Conservation (phyloP, 2,329 filamentous ascomycete species). For the Diaporthe sp. region DNA sequence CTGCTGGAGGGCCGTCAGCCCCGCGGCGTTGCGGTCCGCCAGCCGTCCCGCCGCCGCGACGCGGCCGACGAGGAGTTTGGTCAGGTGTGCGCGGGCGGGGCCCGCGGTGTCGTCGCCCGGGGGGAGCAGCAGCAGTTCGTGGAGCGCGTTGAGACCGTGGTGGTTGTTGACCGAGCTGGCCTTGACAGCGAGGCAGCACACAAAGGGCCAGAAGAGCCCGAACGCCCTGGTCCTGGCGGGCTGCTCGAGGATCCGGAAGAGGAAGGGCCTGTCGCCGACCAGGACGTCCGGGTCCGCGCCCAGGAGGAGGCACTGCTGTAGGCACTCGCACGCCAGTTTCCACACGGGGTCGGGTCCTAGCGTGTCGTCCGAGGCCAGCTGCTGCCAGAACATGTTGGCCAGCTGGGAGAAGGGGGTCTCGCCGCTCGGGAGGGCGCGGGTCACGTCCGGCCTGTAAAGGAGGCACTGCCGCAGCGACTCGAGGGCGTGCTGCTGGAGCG, state of each 20-base stretch:
- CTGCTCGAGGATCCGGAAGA: conserved; percentile 16
- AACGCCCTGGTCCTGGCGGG: conserved; percentile 5
- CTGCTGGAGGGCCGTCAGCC: conserved; percentile 30
- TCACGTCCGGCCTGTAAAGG: not conserved
- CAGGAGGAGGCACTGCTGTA: not conserved
- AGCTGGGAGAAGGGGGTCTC: conserved; percentile 5
- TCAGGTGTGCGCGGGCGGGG: not conserved
- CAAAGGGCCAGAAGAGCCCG: not conserved
- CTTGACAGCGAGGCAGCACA: not conserved
- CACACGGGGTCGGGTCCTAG: not conserved
- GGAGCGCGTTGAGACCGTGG: conserved; percentile 4
- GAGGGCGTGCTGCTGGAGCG: conserved; percentile 10
- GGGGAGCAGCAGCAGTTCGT: not conserved
- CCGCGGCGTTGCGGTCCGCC: conserved; percentile 19
- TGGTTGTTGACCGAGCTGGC: not conserved
- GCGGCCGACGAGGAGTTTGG: conserved; percentile 5
- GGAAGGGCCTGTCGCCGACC: conserved; percentile 8
- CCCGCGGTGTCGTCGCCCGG: not conserved
- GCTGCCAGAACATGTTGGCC: conserved; percentile 13
- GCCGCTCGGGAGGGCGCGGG: not conserved
- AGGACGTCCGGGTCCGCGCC: conserved; percentile 30
- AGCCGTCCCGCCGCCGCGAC: conserved; percentile 22
- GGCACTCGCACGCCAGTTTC: conserved; percentile 4
- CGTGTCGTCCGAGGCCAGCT: not conserved
- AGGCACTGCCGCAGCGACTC: conserved; percentile 1